phyloP scores from a whole-genome alignment of 805 yeast species.

The Kluyveromyces nonfermentans region DNA sequence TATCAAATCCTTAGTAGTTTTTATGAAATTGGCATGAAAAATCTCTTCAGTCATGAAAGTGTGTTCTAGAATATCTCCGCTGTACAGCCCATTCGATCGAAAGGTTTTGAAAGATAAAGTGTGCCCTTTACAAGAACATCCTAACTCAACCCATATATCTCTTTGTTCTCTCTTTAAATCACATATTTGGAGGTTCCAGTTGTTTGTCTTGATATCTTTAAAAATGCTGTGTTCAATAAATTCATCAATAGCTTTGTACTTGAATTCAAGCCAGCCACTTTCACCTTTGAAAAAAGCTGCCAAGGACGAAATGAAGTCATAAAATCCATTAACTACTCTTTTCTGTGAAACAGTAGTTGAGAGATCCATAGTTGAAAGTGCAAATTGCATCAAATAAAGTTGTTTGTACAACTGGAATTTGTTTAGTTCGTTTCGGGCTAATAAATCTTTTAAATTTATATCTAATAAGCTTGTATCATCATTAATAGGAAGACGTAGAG shows the following conservation, averaged over 20 bases:
- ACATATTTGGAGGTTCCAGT: slow-evolving; percentile 20
- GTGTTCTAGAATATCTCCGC: slow-evolving; percentile 8
- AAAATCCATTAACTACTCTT: not conserved
- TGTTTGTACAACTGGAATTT: slow-evolving; percentile 15
- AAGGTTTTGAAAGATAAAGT: slow-evolving; percentile 9
- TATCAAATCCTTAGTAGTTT: slow-evolving; percentile 38
- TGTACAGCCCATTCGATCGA: slow-evolving; percentile 5
- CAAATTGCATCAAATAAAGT: slow-evolving; percentile 18
- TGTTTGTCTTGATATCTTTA: slow-evolving; percentile 3
- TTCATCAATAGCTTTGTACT: slow-evolving; percentile 13
- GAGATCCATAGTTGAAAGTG: not conserved
- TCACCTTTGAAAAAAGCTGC: slow-evolving; percentile 8
- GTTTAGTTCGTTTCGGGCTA: slow-evolving; percentile 12
- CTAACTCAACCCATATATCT: slow-evolving; percentile 30
- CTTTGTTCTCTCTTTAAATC: slow-evolving; percentile 33
- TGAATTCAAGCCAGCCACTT: slow-evolving; percentile 15
- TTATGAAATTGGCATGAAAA: slow-evolving; percentile 34
- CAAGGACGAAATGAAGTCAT: slow-evolving; percentile 11
- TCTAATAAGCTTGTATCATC: slow-evolving; percentile 3
- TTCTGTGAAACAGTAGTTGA: not conserved
- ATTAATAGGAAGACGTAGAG: slow-evolving; percentile 16
- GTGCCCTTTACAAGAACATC: slow-evolving; percentile 10
- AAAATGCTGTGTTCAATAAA: slow-evolving; percentile 8
- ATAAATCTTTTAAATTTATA: slow-evolving; percentile 4
- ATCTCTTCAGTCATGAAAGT: slow-evolving; percentile 13